A percentile compares a stretch with the other conserved stretches of the same genome.
Evolutionary conservation across 164 flowering plant genomes (phyloP).

Genomic region (Brasenia schreberi): DNA sequence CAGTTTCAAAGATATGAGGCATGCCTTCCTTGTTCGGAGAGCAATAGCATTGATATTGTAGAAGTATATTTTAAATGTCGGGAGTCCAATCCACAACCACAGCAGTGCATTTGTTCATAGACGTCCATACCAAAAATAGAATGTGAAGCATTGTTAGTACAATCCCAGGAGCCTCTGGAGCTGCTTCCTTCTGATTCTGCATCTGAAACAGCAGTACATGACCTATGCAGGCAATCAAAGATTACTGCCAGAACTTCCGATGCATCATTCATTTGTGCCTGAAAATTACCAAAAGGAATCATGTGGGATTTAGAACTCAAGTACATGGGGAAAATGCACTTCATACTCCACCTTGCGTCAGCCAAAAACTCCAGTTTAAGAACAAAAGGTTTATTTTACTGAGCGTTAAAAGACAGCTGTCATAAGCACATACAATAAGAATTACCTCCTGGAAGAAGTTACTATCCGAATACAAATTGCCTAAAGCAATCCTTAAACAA

Average conservation of each 20-base stretch:
- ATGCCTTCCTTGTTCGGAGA: constrained; percentile 86
- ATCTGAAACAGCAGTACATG: constrained; percentile 47
- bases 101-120: constrained; percentile 81
- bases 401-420: neutral
- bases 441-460: constrained; percentile 89
- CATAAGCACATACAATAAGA: neutral
- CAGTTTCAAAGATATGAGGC: constrained; percentile 2
- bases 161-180: constrained; percentile 66
- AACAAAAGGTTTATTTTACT: too few relatives aligned
- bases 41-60: constrained; percentile 92
- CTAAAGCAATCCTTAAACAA: constrained; percentile 72
- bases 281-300: constrained; percentile 8
- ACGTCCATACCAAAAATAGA: constrained; percentile 88
- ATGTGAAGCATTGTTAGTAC: constrained; percentile 56
- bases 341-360: too few relatives aligned
- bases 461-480: constrained; percentile 87
- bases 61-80: constrained; percentile 83
- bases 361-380: neutral
- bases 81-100: constrained; percentile 65
- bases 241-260: constrained; percentile 91
- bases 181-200: constrained; percentile 48
- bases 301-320: neutral
- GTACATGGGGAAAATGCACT: neutral
- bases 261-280: constrained; percentile 99
- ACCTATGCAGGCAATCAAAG: constrained; percentile 82